Percentiles rank a stretch among this genome's conserved stretches.
Evolutionary conservation across 1,284 basidiomycete species (phyloP).

Genomic region (Amylostereum areolatum): DNA sequence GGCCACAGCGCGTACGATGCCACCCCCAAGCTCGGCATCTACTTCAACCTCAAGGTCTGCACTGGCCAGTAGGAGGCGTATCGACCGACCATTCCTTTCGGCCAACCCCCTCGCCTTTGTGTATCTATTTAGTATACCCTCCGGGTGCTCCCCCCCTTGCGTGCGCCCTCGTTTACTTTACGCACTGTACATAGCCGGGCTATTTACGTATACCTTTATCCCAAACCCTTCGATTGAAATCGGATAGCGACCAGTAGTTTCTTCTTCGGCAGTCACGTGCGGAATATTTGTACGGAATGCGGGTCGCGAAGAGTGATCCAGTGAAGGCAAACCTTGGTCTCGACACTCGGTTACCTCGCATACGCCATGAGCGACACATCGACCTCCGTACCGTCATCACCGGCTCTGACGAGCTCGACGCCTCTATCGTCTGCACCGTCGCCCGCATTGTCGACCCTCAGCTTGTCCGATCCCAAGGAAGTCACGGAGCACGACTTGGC

Average conservation of each 20-base stretch:
- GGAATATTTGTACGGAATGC: too few relatives aligned
- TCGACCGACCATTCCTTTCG: conserved; percentile 1
- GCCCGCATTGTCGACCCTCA: conserved; percentile 46
- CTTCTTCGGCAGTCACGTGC: too few relatives aligned
- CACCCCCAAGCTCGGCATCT: conserved; percentile 50
- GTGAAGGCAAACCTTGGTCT: neutral
- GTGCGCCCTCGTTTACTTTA: too few relatives aligned
- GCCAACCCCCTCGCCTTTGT: too few relatives aligned
- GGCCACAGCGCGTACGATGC: conserved; percentile 50
- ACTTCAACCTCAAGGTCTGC: conserved; percentile 63
- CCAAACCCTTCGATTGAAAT: too few relatives aligned
- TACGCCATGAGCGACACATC: conserved; percentile 39
- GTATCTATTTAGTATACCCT: too few relatives aligned
- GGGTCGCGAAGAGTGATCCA: too few relatives aligned
- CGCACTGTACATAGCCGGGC: too few relatives aligned
- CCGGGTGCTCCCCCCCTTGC: too few relatives aligned
- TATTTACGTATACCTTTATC: too few relatives aligned
- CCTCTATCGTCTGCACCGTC: conserved; percentile 50
- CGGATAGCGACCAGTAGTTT: too few relatives aligned
- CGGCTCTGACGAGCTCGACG: conserved; percentile 35
- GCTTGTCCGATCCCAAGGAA: conserved; percentile 31
- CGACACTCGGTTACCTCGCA: neutral
- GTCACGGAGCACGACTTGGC: conserved; percentile 67
- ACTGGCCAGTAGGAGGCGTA: conserved; percentile 3
- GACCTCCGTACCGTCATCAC: conserved; percentile 34